Base-by-base conservation (phyloP, 1,284 basidiomycete species). In the Boletus hoseneyae region DNA sequence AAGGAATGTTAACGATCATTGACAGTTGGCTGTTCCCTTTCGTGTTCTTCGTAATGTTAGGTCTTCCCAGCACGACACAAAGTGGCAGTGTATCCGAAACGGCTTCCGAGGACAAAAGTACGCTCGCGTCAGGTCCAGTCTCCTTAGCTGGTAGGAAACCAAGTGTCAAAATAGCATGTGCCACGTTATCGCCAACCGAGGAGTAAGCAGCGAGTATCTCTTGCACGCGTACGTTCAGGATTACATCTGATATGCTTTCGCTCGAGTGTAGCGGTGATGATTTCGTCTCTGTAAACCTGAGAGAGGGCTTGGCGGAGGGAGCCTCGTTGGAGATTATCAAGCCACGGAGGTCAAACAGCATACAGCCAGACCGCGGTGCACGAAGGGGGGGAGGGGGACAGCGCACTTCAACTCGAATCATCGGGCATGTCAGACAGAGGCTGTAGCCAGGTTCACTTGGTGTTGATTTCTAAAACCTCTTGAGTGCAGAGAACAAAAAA, bases 311-410 rank as follows among this genome's bases (percentile, higher is more conserved):
- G 50, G 57, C 45, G 12, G 64, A 51, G 10, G 57, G 50, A 6
- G 63, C 58, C 13, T 69, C 66, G 29, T 70, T 72, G 36, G 61
- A 69, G 3, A 85, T 47, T 8, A 58, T 63, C n/a, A 86, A 57
- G 42, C 74, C 70, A 59, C 84, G 79, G 0, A 88, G 49, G 61
- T 90, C 87, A 30, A 87, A n/a, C 6, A 87, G 65, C 4, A 88
- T 45, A 16, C 78, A 75, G 8, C 88, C 87, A n/a, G 87, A 87
- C 13, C 86, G 78, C 16, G 70, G 69, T 12, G 58, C 38, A 29
- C 55, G 58, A 2, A 60, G 57, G 25, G 67, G 61, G 15, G 76
- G 78, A 45, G 83, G 71, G 12, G 80, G 77, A 53, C 76, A 80
- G 48, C 85, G 77, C 42, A 82, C 54, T 61, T 89, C 76, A 30